These are phyloP conservation scores for Austroboletus festivus DNA, from an alignment of 768 basidiomycete species.

Conservation along the genomic window DNA sequence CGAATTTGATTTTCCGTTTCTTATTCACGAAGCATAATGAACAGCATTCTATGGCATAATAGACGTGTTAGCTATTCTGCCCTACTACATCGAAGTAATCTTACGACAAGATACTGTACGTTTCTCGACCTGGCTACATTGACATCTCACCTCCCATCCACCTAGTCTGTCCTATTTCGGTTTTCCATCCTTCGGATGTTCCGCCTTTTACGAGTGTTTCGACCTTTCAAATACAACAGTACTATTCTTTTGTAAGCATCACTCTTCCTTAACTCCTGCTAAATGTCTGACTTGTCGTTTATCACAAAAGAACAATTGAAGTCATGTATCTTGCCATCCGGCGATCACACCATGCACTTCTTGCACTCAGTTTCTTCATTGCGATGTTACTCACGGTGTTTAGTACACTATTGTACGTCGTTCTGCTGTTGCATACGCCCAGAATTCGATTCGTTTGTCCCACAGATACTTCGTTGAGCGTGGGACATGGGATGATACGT, in stretches of 20 bases:
- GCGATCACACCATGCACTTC: slow-evolving; percentile 80
- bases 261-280: background rate
- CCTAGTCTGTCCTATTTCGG: slow-evolving; percentile 78
- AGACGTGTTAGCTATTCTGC: slow-evolving; percentile 81
- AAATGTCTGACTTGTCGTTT: background rate
- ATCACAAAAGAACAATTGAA: slow-evolving; percentile 65
- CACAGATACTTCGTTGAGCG: slow-evolving; percentile 86
- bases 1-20: background rate
- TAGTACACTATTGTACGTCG: slow-evolving; percentile 72
- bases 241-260: slow-evolving; percentile 74
- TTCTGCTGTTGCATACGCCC: background rate
- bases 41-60: slow-evolving; percentile 82
- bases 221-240: slow-evolving; percentile 83
- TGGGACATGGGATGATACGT: slow-evolving; percentile 80
- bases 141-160: background rate
- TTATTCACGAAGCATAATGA: background rate
- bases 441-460: background rate
- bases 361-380: slow-evolving; percentile 87
- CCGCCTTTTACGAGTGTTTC: slow-evolving; percentile 82
- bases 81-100: slow-evolving; percentile 85
- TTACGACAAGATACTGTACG: slow-evolving; percentile 82
- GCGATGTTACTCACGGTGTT: slow-evolving; percentile 84
- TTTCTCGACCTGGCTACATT: slow-evolving; percentile 9
- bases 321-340: slow-evolving; percentile 90
- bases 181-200: slow-evolving; percentile 92